Percentiles rank a stretch among this genome's conserved stretches.
Evolutionary conservation across 1,284 basidiomycete genomes (phyloP).

Genomic region (Cutaneotrichosporon mucoides): DNA sequence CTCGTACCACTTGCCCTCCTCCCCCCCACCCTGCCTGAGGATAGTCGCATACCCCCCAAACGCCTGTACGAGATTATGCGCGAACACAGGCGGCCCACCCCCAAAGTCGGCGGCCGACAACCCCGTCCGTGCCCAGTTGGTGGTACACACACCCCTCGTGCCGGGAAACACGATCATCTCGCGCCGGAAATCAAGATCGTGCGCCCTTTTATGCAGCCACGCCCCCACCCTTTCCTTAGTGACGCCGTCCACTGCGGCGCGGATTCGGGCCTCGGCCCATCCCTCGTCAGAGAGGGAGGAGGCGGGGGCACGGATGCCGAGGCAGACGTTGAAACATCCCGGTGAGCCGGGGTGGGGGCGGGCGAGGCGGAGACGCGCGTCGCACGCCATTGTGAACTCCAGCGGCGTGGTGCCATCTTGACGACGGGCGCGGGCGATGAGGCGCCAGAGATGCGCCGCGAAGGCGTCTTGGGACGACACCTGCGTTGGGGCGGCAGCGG

Average conservation of each 20-base stretch:
- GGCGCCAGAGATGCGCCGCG: conserved; percentile 51
- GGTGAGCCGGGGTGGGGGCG: conserved; percentile 33
- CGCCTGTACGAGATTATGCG: conserved; percentile 17
- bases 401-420: conserved; percentile 29
- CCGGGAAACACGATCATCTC: conserved; percentile 52
- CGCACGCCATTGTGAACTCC: conserved; percentile 42
- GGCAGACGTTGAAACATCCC: conserved; percentile 26
- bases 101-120: conserved; percentile 51
- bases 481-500: not conserved
- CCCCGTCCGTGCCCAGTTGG: conserved; percentile 50
- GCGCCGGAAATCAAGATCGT: conserved; percentile 39
- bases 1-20: conserved; percentile 11
- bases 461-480: conserved; percentile 51
- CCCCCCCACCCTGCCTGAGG: not conserved
- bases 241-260: conserved; percentile 38
- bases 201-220: conserved; percentile 50
- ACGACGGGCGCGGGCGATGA: conserved; percentile 47
- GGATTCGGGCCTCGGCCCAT: conserved; percentile 27
- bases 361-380: conserved; percentile 46
- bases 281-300: conserved; percentile 28
- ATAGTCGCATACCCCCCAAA: conserved; percentile 12
- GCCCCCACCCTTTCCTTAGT: conserved; percentile 34
- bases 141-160: conserved; percentile 45
- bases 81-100: conserved; percentile 34
- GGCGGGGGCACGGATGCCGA: conserved; percentile 46